A percentile compares a stretch with the other conserved stretches of the same genome.
These are phyloP conservation scores for Ceraceosorus bombacis DNA, from an alignment of 1,284 basidiomycete genomes.

Conservation along the genomic window DNA sequence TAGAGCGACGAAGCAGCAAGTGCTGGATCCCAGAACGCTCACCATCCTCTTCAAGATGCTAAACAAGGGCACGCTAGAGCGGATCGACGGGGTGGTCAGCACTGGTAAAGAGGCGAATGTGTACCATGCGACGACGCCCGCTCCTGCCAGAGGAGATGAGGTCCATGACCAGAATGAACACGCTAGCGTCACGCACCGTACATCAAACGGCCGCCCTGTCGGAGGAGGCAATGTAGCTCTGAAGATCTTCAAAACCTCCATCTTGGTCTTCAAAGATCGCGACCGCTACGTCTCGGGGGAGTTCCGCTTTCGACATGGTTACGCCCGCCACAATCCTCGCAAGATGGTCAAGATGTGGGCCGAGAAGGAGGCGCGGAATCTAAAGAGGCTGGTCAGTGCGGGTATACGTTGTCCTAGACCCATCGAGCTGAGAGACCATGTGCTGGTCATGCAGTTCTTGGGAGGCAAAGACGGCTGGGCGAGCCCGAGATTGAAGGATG, in stretches of 20 bases:
- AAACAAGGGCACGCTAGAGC: constrained; percentile 31
- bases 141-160: neutral
- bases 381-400: constrained; percentile 72
- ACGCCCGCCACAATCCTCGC: constrained; percentile 82
- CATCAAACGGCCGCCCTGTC: constrained; percentile 3
- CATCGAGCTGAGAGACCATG: constrained; percentile 88
- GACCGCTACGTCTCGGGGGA: constrained; percentile 87
- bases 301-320: constrained; percentile 85
- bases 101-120: constrained; percentile 48
- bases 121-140: constrained; percentile 39
- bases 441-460: constrained; percentile 90
- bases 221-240: constrained; percentile 53
- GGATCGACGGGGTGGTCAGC: constrained; percentile 40
- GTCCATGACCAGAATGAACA: too few species aligned
- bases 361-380: constrained; percentile 96
- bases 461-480: constrained; percentile 53
- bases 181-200: too few species aligned
- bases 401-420: constrained; percentile 81
- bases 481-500: constrained; percentile 39
- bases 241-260: constrained; percentile 98
- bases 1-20: constrained; percentile 44
- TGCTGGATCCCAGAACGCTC: constrained; percentile 45
- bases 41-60: constrained; percentile 47
- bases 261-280: constrained; percentile 92
- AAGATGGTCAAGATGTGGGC: constrained; percentile 99